Percentiles rank a stretch among this genome's conserved stretches.
Conservation (phyloP, 768 basidiomycete species). For the Pleurotus cornucopiae region DNA sequence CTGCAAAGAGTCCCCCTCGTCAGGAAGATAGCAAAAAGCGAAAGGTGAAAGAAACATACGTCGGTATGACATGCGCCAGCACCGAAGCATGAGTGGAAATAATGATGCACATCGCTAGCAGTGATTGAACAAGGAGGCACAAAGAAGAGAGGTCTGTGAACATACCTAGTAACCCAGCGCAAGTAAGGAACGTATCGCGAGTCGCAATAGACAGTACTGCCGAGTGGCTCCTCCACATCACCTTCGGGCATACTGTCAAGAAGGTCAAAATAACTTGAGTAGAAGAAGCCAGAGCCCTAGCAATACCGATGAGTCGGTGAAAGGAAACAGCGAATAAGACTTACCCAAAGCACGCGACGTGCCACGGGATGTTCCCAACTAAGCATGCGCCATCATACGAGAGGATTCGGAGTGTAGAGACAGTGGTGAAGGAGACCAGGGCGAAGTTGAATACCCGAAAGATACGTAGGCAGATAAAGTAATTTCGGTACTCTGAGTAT, state of each 20-base stretch:
- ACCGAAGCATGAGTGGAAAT: background rate
- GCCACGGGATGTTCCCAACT: background rate
- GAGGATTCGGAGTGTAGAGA: background rate
- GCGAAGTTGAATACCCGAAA: background rate
- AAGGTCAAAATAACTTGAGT: background rate
- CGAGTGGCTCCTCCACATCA: background rate
- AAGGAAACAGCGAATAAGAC: background rate
- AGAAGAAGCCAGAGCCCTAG: background rate
- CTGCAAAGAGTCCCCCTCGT: background rate
- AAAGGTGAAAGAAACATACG: background rate
- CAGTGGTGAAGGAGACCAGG: background rate
- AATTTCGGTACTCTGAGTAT: background rate
- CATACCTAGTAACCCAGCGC: background rate
- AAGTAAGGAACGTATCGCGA: conserved; percentile 1
- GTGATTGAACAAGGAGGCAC: too few relatives aligned
- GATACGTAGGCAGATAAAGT: background rate
- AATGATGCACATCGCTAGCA: background rate
- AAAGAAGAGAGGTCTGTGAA: too few relatives aligned
- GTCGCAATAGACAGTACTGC: background rate
- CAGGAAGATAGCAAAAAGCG: background rate
- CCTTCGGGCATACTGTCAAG: background rate
- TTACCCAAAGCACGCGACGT: conserved; percentile 1
- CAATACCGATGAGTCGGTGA: background rate
- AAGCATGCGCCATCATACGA: conserved; percentile 2
- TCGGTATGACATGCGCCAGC: conserved; percentile 2